Percentiles rank a stretch among this genome's conserved stretches.
Evolutionary conservation across 768 basidiomycete species (phyloP).

Genomic region (Royoungia palumana): DNA sequence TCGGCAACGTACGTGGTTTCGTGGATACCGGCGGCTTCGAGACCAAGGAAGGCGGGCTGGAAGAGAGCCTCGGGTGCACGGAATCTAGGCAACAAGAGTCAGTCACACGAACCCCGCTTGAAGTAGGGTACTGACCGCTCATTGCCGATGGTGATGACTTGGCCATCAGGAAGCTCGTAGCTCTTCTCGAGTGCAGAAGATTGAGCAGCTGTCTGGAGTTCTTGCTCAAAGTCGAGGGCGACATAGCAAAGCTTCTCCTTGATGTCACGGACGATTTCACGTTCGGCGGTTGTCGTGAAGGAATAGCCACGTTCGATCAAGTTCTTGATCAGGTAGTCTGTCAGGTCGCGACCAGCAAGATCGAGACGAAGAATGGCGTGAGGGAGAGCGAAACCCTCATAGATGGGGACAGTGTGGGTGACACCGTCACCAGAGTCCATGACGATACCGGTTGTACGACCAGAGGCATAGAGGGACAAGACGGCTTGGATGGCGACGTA

Average conservation of each 20-base stretch:
- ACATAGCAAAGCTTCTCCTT: conserved; percentile 94
- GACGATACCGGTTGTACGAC: conserved; percentile 93
- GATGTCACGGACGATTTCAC: conserved; percentile 95
- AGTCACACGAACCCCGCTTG: neutral
- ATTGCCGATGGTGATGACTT: conserved; percentile 85
- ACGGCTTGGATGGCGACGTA: conserved; percentile 76
- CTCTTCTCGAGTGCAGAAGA: conserved; percentile 89
- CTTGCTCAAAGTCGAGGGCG: conserved; percentile 91
- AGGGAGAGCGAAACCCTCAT: conserved; percentile 90
- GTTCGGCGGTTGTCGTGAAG: conserved; percentile 91
- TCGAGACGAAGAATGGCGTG: conserved; percentile 93
- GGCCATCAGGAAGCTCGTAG: conserved; percentile 90
- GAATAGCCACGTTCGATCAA: conserved; percentile 89
- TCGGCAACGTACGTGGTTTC: conserved; percentile 50
- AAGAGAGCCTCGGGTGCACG: conserved; percentile 54
- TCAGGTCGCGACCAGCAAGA: conserved; percentile 89
- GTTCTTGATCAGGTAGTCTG: conserved; percentile 78
- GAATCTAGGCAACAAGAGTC: conserved; percentile 37
- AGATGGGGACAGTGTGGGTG: conserved; percentile 93
- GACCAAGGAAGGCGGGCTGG: conserved; percentile 56
- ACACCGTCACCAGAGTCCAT: conserved; percentile 97
- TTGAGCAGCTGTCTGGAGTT: conserved; percentile 86
- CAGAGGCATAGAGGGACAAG: conserved; percentile 82
- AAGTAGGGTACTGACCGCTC: conserved; percentile 42
- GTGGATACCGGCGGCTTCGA: conserved; percentile 85